Percentiles rank a stretch among this genome's conserved stretches.
Conservation (phyloP, 352 stramenopile genomes). For the Globisporangium abappressorium region DNA sequence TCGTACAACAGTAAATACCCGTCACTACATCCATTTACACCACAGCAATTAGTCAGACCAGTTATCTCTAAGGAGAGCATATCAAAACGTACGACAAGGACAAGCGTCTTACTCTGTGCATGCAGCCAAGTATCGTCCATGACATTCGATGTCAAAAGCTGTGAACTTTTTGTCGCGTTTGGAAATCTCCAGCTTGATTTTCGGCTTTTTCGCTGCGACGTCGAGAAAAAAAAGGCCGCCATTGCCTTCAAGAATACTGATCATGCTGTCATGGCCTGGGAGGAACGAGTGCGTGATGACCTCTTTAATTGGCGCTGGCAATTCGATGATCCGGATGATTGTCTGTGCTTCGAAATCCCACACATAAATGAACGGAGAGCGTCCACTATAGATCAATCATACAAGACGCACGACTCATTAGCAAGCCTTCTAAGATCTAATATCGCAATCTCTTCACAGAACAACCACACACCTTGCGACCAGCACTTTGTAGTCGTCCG, state of each 20-base stretch:
- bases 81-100: neutral
- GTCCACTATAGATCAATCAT: slow-evolving; percentile 24
- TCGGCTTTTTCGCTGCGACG: slow-evolving; percentile 56
- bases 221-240: slow-evolving; percentile 74
- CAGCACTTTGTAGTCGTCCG: slow-evolving; percentile 70
- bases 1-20: slow-evolving; percentile 79
- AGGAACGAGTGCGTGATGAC: slow-evolving; percentile 70
- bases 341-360: slow-evolving; percentile 84
- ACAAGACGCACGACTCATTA: neutral
- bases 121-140: slow-evolving; percentile 65
- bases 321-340: slow-evolving; percentile 83
- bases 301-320: slow-evolving; percentile 66
- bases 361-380: slow-evolving; percentile 76
- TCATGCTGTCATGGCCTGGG: slow-evolving; percentile 45
- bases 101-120: slow-evolving; percentile 48
- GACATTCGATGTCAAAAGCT: slow-evolving; percentile 65
- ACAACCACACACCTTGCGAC: slow-evolving; percentile 61
- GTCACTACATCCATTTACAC: slow-evolving; percentile 39
- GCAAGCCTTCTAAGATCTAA: neutral
- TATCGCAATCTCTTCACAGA: neutral
- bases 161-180: slow-evolving; percentile 49
- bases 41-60: neutral
- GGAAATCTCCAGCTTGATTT: slow-evolving; percentile 74
- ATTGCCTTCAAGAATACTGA: slow-evolving; percentile 69
- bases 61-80: neutral